Conservation (phyloP, 768 basidiomycete genomes). For the Tricholoma bakamatsutake region DNA sequence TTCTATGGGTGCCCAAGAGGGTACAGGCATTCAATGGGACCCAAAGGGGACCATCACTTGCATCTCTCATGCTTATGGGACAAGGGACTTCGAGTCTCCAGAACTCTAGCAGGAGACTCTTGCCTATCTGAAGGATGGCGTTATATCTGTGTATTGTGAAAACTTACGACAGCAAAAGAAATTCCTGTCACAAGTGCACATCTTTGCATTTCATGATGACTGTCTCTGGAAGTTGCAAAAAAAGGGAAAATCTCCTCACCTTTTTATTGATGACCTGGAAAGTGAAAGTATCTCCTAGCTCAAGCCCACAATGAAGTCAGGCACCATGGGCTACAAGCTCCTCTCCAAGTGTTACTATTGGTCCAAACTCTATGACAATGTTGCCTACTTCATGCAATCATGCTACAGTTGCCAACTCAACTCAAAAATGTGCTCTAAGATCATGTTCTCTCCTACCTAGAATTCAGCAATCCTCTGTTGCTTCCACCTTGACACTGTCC, state of each 20-base stretch:
- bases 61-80: constrained; percentile 4
- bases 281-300: constrained; percentile 13
- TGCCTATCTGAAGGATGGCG: background rate
- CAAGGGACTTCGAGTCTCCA: constrained; percentile 3
- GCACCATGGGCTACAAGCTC: constrained; percentile 19
- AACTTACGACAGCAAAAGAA: background rate
- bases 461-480: too few relatives aligned
- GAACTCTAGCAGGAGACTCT: constrained; percentile 13
- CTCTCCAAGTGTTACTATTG: constrained; percentile 19
- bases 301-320: constrained; percentile 4
- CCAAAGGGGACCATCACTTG: background rate
- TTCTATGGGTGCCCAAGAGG: too few relatives aligned
- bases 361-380: too few relatives aligned
- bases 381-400: too few relatives aligned
- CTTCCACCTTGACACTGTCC: too few relatives aligned
- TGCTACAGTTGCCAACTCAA: too few relatives aligned
- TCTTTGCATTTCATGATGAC: constrained; percentile 15
- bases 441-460: too few relatives aligned
- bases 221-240: constrained; percentile 14
- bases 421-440: too few relatives aligned
- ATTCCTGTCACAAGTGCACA: constrained; percentile 1
- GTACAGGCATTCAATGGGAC: background rate
- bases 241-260: constrained; percentile 12
- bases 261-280: constrained; percentile 16
- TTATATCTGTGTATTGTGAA: background rate